Evolutionary conservation across 1,139 yeast genomes (phyloP).

Genomic region (Blastobotrys malaysiensis): DNA sequence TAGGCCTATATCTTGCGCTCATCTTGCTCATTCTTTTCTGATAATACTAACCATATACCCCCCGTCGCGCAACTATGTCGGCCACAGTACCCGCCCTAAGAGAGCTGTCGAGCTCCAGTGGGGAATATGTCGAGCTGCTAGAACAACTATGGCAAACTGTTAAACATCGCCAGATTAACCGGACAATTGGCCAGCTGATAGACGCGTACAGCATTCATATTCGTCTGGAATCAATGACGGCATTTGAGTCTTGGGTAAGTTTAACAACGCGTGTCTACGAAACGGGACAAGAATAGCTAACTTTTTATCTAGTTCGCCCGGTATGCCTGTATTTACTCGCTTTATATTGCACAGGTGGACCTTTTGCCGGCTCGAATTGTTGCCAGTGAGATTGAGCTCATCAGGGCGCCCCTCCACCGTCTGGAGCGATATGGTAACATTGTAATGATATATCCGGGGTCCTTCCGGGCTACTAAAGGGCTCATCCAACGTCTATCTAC

Average conservation of each 20-base stretch:
- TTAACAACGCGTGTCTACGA: background rate
- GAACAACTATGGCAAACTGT: background rate
- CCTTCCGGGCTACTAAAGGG: background rate
- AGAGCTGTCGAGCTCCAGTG: background rate
- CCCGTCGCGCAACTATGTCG: background rate
- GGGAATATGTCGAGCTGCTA: background rate
- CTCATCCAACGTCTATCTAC: background rate
- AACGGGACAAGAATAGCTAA: background rate
- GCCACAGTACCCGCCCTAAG: background rate
- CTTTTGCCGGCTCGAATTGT: background rate
- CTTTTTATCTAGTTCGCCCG: background rate
- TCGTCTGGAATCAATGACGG: background rate
- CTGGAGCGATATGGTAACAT: background rate
- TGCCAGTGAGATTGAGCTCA: background rate
- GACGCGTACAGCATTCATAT: background rate
- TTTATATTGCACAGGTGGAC: background rate
- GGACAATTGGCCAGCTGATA: background rate
- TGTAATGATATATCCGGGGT: background rate
- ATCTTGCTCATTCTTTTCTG: background rate
- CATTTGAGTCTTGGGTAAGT: background rate
- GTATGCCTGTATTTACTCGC: background rate
- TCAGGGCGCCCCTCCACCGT: background rate
- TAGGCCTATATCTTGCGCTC: background rate
- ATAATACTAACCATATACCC: background rate
- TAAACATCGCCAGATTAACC: background rate